These are phyloP conservation scores for Suhomyces ambrosiae DNA, from an alignment of 1,139 yeast genomes.

Conservation along the genomic window DNA sequence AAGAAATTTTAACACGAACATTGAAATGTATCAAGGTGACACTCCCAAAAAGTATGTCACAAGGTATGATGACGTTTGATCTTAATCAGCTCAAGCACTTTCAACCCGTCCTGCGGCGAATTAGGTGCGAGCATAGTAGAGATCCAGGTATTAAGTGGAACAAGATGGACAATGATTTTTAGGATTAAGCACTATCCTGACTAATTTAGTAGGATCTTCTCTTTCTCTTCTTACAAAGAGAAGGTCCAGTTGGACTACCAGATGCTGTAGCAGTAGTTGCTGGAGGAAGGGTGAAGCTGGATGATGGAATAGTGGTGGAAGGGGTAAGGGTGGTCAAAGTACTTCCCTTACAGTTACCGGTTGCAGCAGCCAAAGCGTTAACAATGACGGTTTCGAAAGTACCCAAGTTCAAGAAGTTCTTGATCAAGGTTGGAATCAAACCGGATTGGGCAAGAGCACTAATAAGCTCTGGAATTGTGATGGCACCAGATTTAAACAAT, in stretches of 20 bases:
- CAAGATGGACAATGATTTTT: slow-evolving; percentile 5
- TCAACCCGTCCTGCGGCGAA: slow-evolving; percentile 14
- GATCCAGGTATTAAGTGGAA: slow-evolving; percentile 5
- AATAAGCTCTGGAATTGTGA: slow-evolving; percentile 32
- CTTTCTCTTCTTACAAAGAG: slow-evolving; percentile 29
- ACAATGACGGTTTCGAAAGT: slow-evolving; percentile 45
- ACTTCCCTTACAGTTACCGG: slow-evolving; percentile 41
- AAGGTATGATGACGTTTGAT: slow-evolving; percentile 8
- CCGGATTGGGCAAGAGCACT: slow-evolving; percentile 40
- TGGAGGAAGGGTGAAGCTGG: slow-evolving; percentile 19
- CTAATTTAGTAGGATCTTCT: slow-evolving; percentile 30
- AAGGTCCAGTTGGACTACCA: slow-evolving; percentile 15
- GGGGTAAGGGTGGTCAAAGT: slow-evolving; percentile 30
- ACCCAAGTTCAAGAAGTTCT: slow-evolving; percentile 42
- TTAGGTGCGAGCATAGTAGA: slow-evolving; percentile 5
- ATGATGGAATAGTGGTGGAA: slow-evolving; percentile 21
- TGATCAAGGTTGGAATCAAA: slow-evolving; percentile 40
- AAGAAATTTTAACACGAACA: slow-evolving; percentile 8
- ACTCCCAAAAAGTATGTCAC: slow-evolving; percentile 9
- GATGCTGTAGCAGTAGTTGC: slow-evolving; percentile 15
- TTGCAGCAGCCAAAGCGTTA: slow-evolving; percentile 51
- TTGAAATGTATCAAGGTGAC: slow-evolving; percentile 6
- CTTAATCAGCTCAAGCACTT: slow-evolving; percentile 3
- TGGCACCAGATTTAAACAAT: slow-evolving; percentile 35
- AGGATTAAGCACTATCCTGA: not conserved